These are phyloP conservation scores for Tulasnella sp. DNA, from an alignment of 768 basidiomycete species.

Conservation along the genomic window DNA sequence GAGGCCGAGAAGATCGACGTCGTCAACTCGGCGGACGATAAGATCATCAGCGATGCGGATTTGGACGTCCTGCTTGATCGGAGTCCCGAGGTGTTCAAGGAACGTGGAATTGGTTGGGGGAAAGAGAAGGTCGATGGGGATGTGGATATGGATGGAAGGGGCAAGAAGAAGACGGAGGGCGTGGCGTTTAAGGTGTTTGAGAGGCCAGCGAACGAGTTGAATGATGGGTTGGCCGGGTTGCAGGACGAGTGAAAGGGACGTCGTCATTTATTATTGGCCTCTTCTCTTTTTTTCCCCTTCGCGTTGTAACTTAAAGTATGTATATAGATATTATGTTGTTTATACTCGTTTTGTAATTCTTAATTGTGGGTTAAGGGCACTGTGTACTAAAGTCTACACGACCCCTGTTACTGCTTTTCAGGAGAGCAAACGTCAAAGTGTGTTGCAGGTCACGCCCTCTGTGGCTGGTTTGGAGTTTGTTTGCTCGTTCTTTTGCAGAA, in stretches of 20 bases:
- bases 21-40: conserved; percentile 47
- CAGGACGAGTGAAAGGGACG: conserved; percentile 34
- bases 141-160: conserved; percentile 21
- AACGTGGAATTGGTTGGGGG: conserved; percentile 59
- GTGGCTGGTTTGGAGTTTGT: no score
- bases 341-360: no score
- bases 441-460: no score
- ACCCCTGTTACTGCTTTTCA: no score
- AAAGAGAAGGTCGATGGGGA: conserved; percentile 24
- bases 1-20: conserved; percentile 88
- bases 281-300: no score
- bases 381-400: no score
- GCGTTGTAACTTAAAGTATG: no score
- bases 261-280: no score
- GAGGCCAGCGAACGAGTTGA: conserved; percentile 48
- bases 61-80: conserved; percentile 73
- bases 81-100: conserved; percentile 56
- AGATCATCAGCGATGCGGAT: conserved; percentile 72
- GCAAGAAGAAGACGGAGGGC: not conserved
- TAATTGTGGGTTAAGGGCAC: no score
- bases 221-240: conserved; percentile 59
- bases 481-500: no score
- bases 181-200: conserved; percentile 67
- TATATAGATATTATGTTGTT: no score
- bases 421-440: no score